Conservation (phyloP, 768 basidiomycete species). For the Sporobolomyces pararoseus region DNA sequence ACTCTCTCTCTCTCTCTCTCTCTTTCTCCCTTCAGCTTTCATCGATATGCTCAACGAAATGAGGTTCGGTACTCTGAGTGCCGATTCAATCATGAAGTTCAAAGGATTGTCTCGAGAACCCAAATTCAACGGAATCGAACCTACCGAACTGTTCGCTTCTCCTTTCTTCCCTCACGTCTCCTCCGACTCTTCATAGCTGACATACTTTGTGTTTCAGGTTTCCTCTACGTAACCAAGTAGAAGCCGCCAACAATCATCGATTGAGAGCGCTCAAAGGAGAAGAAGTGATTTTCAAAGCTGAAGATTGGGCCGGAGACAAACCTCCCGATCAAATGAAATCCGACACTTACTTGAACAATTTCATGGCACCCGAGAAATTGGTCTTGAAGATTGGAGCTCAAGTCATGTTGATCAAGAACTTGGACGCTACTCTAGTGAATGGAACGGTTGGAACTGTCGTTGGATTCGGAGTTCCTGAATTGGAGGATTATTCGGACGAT, state of each 20-base stretch:
- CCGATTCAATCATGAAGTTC: constrained; percentile 67
- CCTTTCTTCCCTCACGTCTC: not conserved
- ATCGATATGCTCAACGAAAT: constrained; percentile 97
- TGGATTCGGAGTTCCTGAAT: constrained; percentile 60
- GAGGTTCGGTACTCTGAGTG: constrained; percentile 75
- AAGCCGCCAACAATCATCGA: constrained; percentile 69
- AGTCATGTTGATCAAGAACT: constrained; percentile 92
- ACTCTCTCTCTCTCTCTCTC: not conserved
- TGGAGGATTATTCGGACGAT: constrained; percentile 48
- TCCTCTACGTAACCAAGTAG: constrained; percentile 87
- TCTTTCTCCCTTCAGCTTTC: constrained; percentile 60
- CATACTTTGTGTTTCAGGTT: constrained; percentile 57
- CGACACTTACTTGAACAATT: constrained; percentile 77
- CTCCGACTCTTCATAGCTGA: not conserved
- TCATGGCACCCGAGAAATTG: constrained; percentile 78
- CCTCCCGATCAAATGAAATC: constrained; percentile 52
- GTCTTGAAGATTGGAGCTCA: constrained; percentile 73
- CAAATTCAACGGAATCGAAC: constrained; percentile 56
- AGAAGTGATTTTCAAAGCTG: constrained; percentile 58
- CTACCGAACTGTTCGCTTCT: constrained; percentile 76
- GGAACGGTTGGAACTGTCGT: constrained; percentile 85
- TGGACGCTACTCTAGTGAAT: constrained; percentile 79
- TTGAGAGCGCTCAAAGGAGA: constrained; percentile 60
- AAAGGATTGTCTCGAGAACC: constrained; percentile 66
- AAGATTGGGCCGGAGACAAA: constrained; percentile 56